Evolutionary conservation across 1,284 basidiomycete species (phyloP), one percentile per base, ranked within the genome.

Genomic region (Erythrobasidium hasegawianum): DNA sequence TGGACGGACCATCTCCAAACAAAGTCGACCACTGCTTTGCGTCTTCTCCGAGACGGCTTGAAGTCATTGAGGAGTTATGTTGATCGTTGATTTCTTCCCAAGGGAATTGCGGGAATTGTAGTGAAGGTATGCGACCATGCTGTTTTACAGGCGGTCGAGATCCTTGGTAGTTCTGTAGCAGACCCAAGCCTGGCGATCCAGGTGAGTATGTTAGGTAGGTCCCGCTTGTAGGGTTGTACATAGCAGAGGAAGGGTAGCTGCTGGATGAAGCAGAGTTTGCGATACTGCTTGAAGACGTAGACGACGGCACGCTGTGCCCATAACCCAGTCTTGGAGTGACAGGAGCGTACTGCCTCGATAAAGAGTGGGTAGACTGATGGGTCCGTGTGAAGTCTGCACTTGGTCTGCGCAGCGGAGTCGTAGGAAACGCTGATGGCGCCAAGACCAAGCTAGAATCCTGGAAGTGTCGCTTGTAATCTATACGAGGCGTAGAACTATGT

Each of bases 271-370:
- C 40, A 39, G 53, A 41, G n/a, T 57, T 54, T 52, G 49, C 45
- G 26, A 49, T 49, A 47, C 54, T 56, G 13, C 39, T 22, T 5
- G 61, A 56, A 1, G 26, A 29, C 5, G 61, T 49, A 1, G 53
- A 49, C 13, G 61, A 64, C 1, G 40, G n/a, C 14, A 45, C 40
- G 18, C 40, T 53, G 3, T 33, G 16, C 2, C 41, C 33, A 43
- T 56, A 64, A 2, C 62, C 62, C 9, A 58, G 41, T 33, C 55
- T 41, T 39, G 62, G 62, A 1, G 62, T 65, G 1, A 58, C 55
- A 2, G 62, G 62, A 0, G 62, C 62, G 29, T 65, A 65, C 13
- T 50, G 41, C 13, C 62, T 27, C n/a, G 61, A 56, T 1, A 56
- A 45, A 1, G 62, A 65, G 16, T 29, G 50, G 43, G 10, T 50